A percentile compares a stretch with the other conserved stretches of the same genome.
Conservation (phyloP, 2,329 filamentous ascomycete genomes). For the Neofusicoccum sp. region DNA sequence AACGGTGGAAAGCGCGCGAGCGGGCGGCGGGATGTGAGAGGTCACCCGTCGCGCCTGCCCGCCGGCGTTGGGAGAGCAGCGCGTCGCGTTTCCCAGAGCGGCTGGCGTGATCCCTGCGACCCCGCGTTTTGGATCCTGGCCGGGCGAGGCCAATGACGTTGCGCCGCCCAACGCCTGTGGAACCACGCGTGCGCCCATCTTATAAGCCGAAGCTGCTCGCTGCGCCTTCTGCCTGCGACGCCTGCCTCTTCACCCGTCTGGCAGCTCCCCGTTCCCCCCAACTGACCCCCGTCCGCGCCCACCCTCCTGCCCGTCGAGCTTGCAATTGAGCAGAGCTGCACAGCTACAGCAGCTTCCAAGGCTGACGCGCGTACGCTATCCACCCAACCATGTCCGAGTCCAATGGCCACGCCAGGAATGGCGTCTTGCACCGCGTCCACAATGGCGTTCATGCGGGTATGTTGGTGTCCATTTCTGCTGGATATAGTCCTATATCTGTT, state of each 20-base stretch:
- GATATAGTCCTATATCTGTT: too few relatives aligned
- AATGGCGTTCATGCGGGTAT: conserved; percentile 18
- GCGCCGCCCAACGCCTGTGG: neutral
- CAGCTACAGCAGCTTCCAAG: neutral
- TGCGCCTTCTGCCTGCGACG: neutral
- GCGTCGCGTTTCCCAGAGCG: neutral
- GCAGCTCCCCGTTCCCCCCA: neutral
- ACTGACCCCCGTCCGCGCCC: neutral
- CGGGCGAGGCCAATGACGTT: conserved; percentile 6
- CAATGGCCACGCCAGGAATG: conserved; percentile 14
- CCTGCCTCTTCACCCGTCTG: neutral
- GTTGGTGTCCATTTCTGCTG: neutral
- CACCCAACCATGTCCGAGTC: conserved; percentile 15
- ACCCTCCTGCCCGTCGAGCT: neutral
- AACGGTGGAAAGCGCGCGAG: neutral
- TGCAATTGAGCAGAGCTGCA: neutral
- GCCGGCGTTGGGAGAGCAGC: too few relatives aligned
- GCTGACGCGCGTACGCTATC: neutral
- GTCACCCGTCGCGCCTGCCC: neutral
- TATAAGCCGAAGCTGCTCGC: neutral
- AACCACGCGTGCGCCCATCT: conserved; percentile 8
- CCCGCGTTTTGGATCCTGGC: conserved; percentile 2
- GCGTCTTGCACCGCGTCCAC: conserved; percentile 11
- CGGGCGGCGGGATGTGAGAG: neutral
- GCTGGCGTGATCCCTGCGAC: neutral